Evolutionary conservation across 108 stramenopile species (phyloP).

Genomic region (Cyclotella atomus): DNA sequence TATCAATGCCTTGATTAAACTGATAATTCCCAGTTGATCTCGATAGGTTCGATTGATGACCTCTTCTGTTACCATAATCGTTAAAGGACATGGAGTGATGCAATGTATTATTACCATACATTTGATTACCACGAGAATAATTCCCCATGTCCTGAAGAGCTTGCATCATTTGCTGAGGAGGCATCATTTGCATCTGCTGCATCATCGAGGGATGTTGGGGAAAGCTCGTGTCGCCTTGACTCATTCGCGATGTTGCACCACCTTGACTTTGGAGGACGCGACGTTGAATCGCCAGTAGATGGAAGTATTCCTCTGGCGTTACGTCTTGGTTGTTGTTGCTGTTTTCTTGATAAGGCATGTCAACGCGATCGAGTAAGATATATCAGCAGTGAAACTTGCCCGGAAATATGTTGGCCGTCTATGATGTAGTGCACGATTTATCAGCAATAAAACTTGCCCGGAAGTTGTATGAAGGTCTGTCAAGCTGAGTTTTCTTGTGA

Average conservation of each 20-base stretch:
- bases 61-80: not conserved
- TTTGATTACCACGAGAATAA: not conserved
- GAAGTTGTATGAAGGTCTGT: too few species aligned
- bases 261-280: not conserved
- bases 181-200: not conserved
- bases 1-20: not conserved
- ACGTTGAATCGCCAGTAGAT: conserved; percentile 1
- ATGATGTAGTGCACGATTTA: too few species aligned
- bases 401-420: too few species aligned
- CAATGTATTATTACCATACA: not conserved
- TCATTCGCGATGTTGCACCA: not conserved
- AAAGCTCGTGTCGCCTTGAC: not conserved
- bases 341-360: conserved; percentile 7
- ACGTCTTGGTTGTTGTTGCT: not conserved
- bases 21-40: not conserved
- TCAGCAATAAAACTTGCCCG: too few species aligned
- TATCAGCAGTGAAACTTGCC: too few species aligned
- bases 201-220: not conserved
- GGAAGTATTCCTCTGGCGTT: conserved; percentile 2
- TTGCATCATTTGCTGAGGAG: not conserved
- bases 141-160: not conserved
- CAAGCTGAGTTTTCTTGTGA: too few species aligned
- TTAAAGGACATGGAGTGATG: not conserved
- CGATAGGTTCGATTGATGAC: not conserved
- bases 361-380: too few species aligned